A percentile compares a stretch with the other conserved stretches of the same genome.
phyloP scores from a whole-genome alignment of 495 filamentous ascomycete genomes.

The Podospora comata region DNA sequence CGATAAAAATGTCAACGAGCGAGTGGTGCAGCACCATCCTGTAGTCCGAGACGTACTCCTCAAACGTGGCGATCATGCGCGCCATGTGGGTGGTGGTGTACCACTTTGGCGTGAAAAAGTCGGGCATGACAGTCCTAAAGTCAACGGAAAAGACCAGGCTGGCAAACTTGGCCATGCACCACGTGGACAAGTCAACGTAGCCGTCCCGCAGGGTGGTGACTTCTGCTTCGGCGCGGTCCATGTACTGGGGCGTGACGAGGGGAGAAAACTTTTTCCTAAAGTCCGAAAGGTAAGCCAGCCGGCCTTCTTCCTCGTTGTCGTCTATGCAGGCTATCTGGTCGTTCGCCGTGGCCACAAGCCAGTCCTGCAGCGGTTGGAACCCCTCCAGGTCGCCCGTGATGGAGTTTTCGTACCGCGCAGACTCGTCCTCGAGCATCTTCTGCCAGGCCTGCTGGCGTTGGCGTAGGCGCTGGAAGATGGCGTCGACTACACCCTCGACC shows the following conservation, averaged over 20 bases:
- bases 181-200: slow-evolving; percentile 88
- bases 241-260: slow-evolving; percentile 76
- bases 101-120: slow-evolving; percentile 90
- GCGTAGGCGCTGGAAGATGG: slow-evolving; percentile 84
- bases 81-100: slow-evolving; percentile 78
- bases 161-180: slow-evolving; percentile 83
- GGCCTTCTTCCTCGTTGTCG: slow-evolving; percentile 69
- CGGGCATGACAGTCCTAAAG: slow-evolving; percentile 72
- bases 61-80: slow-evolving; percentile 85
- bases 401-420: slow-evolving; percentile 60
- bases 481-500: slow-evolving; percentile 86
- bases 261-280: slow-evolving; percentile 77
- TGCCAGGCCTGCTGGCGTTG: slow-evolving; percentile 80
- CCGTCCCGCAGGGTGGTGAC: slow-evolving; percentile 74
- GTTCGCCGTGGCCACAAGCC: slow-evolving; percentile 94
- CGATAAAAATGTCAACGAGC: slow-evolving; percentile 81
- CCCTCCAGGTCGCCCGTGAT: slow-evolving; percentile 68
- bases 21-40: slow-evolving; percentile 72
- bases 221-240: slow-evolving; percentile 65
- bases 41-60: slow-evolving; percentile 91
- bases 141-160: slow-evolving; percentile 81
- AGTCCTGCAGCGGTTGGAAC: slow-evolving; percentile 79
- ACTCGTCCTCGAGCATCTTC: slow-evolving; percentile 82
- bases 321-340: slow-evolving; percentile 98
- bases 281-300: slow-evolving; percentile 70